A percentile compares a stretch with the other conserved stretches of the same genome.
Evolutionary conservation across 139 green algal species (phyloP).

Genomic region (Chlamydomonas applanata): DNA sequence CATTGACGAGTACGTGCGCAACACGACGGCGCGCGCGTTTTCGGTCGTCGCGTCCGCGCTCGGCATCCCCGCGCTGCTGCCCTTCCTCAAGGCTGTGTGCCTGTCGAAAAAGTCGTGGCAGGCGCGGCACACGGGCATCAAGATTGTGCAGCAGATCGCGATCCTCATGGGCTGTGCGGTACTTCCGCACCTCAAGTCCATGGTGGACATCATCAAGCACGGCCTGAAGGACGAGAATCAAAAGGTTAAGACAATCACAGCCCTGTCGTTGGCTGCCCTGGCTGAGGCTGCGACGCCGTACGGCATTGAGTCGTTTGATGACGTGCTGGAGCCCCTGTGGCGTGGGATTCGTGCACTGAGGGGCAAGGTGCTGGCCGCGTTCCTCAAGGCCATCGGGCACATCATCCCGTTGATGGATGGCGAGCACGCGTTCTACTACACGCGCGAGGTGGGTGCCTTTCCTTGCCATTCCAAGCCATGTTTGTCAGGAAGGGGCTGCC

Average conservation of each 20-base stretch:
- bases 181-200: constrained; percentile 91
- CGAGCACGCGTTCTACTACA: constrained; percentile 99
- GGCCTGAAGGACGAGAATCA: constrained; percentile 83
- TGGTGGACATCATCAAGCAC: constrained; percentile 98
- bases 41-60: constrained; percentile 90
- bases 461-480: no score
- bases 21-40: constrained; percentile 86
- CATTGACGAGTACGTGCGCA: constrained; percentile 97
- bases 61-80: constrained; percentile 95
- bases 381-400: constrained; percentile 92
- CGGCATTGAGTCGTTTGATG: constrained; percentile 98
- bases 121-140: constrained; percentile 97
- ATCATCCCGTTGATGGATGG: constrained; percentile 99
- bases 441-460: constrained; percentile 66
- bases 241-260: constrained; percentile 95
- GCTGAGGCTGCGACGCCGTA: constrained; percentile 95
- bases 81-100: constrained; percentile 99
- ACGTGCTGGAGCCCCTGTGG: constrained; percentile 98
- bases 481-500: no score
- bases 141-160: constrained; percentile 98
- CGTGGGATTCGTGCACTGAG: constrained; percentile 91
- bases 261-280: constrained; percentile 91
- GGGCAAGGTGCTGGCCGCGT: constrained; percentile 90
- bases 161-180: constrained; percentile 98
- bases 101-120: constrained; percentile 96